These are phyloP conservation scores for Cryptococcus hybrid DNA, from an alignment of 1,284 basidiomycete genomes.

Conservation along the genomic window DNA sequence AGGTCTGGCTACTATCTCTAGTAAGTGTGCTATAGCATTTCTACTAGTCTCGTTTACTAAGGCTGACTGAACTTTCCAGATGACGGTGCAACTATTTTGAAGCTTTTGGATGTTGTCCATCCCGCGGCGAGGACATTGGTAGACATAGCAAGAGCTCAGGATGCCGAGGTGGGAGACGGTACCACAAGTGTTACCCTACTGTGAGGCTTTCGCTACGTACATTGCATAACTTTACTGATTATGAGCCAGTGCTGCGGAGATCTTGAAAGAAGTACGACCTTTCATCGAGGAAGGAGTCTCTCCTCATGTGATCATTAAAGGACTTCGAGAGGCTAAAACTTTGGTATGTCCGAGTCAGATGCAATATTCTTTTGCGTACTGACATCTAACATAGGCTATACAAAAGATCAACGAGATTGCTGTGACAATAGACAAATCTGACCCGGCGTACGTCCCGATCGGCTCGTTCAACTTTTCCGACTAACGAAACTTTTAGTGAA, in stretches of 20 bases:
- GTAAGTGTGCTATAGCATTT: conserved; percentile 23
- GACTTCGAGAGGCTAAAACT: conserved; percentile 83
- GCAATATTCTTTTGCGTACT: background rate
- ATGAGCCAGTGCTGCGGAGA: conserved; percentile 69
- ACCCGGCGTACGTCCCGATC: conserved; percentile 68
- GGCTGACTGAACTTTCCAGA: conserved; percentile 47
- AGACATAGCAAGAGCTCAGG: conserved; percentile 96
- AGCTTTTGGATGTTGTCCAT: conserved; percentile 95
- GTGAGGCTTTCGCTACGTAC: conserved; percentile 14
- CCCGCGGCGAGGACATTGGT: conserved; percentile 95
- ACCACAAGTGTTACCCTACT: conserved; percentile 94
- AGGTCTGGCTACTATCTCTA: conserved; percentile 95
- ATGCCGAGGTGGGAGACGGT: conserved; percentile 97
- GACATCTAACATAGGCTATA: conserved; percentile 61
- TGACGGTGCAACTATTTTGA: conserved; percentile 97
- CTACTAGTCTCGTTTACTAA: background rate
- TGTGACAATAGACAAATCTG: conserved; percentile 82
- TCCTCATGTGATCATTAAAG: conserved; percentile 97
- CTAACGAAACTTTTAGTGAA: conserved; percentile 56
- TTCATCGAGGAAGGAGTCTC: conserved; percentile 98
- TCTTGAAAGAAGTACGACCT: conserved; percentile 86
- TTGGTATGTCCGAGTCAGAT: conserved; percentile 58
- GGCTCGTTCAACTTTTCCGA: background rate
- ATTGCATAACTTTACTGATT: background rate
- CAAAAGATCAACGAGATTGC: conserved; percentile 88